Base-by-base conservation (phyloP, 78 protist species). In the Dictyostelium intermedium region DNA sequence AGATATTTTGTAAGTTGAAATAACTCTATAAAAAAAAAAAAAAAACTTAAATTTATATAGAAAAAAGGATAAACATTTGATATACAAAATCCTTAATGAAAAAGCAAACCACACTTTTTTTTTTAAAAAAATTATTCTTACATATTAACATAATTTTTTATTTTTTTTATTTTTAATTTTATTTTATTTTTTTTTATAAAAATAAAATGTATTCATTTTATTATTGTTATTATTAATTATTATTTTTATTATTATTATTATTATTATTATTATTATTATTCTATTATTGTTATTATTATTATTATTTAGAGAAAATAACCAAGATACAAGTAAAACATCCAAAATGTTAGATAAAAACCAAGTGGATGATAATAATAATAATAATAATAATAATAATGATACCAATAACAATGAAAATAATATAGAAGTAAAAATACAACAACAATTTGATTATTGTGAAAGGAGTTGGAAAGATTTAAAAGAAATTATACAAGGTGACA, bases 391-490 rank as follows among this genome's bases (percentile, higher is more conserved):
- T 66, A 66, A 27, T 6, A 66, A 27, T 27, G 43, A 4, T 39
- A 4, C 4, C 43, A 66, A 8, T 25, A n/a, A 66, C 35, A 66
- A 66, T 66, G 18, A 66, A 11, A 66, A 25, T 60, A 60, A 23
- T 66, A 1, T 3, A 25, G 74, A 66, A 35, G 2, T 20, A n/a
- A 32, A 73, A 73, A 20, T 18, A 73, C 45, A 73, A 56, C 66
- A 56, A 56, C 66, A 56, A 56, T 56, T 56, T 56, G 66, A 56
- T 56, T 56, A 56, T 35, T 18, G 30, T 73, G 37, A 35, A 37
- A 30, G 81, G 72, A 80, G 9, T 32, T 89, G 94, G 94, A 81
- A 81, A 16, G 87, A 89, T 35, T 80, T 89, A 50, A 45, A 66
- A 63, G 72, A 20, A 3, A 45, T 89, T 27, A 80, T 89, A 37